Conservation (phyloP, 2,329 filamentous ascomycete genomes). For the Aureobasidium sp. region DNA sequence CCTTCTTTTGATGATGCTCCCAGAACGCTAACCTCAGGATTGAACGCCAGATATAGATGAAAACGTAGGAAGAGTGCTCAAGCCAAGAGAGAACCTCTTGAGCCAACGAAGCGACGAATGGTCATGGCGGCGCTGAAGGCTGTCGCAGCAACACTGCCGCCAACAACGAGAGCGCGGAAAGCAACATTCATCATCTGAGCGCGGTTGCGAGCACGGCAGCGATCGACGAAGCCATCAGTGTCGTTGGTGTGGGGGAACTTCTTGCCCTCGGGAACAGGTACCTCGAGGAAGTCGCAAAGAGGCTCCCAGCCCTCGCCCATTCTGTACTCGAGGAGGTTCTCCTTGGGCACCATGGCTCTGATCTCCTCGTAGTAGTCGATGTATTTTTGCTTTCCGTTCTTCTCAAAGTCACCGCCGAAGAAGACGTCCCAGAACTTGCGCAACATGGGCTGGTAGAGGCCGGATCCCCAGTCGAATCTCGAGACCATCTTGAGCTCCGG, state of each 20-base stretch:
- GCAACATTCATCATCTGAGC: constrained; percentile 51
- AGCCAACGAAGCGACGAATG: constrained; percentile 29
- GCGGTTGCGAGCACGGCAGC: constrained; percentile 47
- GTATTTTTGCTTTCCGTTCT: constrained; percentile 58
- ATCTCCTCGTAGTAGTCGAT: constrained; percentile 49
- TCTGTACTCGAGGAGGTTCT: constrained; percentile 48
- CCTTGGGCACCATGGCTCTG: constrained; percentile 39
- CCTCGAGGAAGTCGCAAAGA: constrained; percentile 49
- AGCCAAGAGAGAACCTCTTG: constrained; percentile 18
- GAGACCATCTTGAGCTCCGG: constrained; percentile 51
- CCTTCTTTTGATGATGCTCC: constrained; percentile 7
- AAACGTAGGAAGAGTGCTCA: not conserved
- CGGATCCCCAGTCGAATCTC: constrained; percentile 55
- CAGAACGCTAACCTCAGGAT: constrained; percentile 1
- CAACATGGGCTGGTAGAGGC: constrained; percentile 64
- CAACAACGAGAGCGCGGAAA: constrained; percentile 45
- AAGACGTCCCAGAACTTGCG: constrained; percentile 59
- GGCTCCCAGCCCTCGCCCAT: constrained; percentile 50
- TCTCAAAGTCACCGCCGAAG: constrained; percentile 61
- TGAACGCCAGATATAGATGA: not conserved
- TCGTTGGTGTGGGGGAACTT: constrained; percentile 48
- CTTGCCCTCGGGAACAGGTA: constrained; percentile 42
- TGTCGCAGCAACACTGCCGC: constrained; percentile 41
- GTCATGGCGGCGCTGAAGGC: constrained; percentile 31
- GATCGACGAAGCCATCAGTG: constrained; percentile 49